Base-by-base conservation (phyloP, 163 green algal genomes). In the Trebouxiophyceae sp. region DNA sequence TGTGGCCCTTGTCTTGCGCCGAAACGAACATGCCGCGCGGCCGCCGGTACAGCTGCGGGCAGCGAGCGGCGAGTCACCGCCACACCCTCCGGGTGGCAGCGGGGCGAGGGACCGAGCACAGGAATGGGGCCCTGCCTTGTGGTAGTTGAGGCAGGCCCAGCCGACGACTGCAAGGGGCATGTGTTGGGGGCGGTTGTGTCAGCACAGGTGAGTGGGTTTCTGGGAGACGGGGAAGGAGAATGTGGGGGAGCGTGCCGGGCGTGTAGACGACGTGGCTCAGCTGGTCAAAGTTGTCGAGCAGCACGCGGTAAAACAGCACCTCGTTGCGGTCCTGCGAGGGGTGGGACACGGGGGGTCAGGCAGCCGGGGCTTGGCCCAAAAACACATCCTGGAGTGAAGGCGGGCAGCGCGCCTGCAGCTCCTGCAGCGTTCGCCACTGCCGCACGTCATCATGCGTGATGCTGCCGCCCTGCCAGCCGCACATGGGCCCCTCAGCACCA, bases 11-110 rank as follows among this genome's bases (percentile, higher is more conserved):
- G 80, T 98, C 93, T 3, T 50, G 39, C 12, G 78, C 64, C 81
- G 80, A 98, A 97, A 77, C n/a, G n/a, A 82, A 95, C 84, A 95
- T 92, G 67, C 88, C 88, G 3, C 87, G 75, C 3, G 87, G 77
- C 20, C 83, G 76, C 20, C 86, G 75, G 65, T 85, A 93, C 23
- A 93, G 63, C 45, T 78, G 80, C 67, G 82, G 78, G 57, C 84
- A 95, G n/a, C n/a, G n/a, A n/a, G n/a, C n/a, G n/a, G n/a, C n/a
- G n/a, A n/a, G n/a, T n/a, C n/a, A n/a, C n/a, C n/a, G n/a, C n/a
- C n/a, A n/a, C n/a, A n/a, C n/a, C n/a, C n/a, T n/a, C n/a, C n/a
- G n/a, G n/a, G n/a, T n/a, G n/a, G n/a, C n/a, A n/a, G n/a, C n/a
- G n/a, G n/a, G n/a, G n/a, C n/a, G n/a, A n/a, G n/a, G n/a, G n/a